Evolutionary conservation across 1,139 yeast species (phyloP), one percentile per base, ranked within the genome.

Genomic region (Lodderomyces oxycetoniae): DNA sequence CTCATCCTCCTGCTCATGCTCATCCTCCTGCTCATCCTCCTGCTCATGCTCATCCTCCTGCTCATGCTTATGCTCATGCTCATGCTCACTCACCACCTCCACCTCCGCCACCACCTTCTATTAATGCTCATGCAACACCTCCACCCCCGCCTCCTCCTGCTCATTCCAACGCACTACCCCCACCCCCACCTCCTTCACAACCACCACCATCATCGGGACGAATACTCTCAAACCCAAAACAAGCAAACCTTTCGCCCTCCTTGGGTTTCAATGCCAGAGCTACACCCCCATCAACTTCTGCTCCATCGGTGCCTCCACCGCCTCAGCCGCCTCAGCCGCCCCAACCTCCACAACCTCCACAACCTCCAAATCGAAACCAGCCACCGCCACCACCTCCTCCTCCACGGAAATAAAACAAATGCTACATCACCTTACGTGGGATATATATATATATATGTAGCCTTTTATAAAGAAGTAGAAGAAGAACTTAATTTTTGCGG

Each of bases 101-200:
- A 23, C 54, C 52, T n/a, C 49, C 48, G 10, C 45, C 51, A 5
- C 36, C 44, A 9, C 55, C 57, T 7, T 45, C 50, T 16, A 36
- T 38, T n/a, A 10, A 7, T 24, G 26, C 26, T 19, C 22, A 41
- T 17, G 34, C 21, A 5, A 12, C 31, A 16, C 31, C 46, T 5
- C 47, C 45, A 23, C 55, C 52, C 10, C 48, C 47, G 8, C 44
- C 51, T 4, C 36, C 44, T 7, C 55, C 57, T 7, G 45, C 50
- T 17, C 9, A 39, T 19, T 10, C 22, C 7, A 7, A 19, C 8
- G 33, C 44, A 15, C 44, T 53, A 13, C 56, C 64, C 14, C 62
- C 66, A 29, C 55, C 59, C 26, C 52, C 53, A 10, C 49, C 53
- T 5, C 49, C 57, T 4, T 49, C 55, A 12, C 26, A 20, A 12